Evolutionary conservation across 345 rosid species (phyloP), one percentile per base, ranked within the genome.

Genomic region (Carallia pectinifolia): DNA sequence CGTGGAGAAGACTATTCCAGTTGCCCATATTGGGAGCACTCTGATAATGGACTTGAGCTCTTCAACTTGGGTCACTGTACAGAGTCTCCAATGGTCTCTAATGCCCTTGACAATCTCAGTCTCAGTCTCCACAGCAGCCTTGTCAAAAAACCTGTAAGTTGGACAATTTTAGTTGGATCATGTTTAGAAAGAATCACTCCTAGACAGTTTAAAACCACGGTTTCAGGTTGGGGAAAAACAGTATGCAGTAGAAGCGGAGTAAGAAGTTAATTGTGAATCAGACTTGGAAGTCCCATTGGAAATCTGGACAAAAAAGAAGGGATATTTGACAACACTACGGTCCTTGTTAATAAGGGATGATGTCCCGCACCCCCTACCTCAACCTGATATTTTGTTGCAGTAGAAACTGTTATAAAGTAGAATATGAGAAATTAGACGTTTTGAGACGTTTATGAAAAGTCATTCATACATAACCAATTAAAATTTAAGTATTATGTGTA

Each of bases 21-120:
- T 80, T 72, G 97, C 98, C 97, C 93, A 94, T 52, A 94, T 67
- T 4, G 96, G 98, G 13, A 88, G 90, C 74, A 94, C 53, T 71
- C 93, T 76, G 77, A 94, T 82, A 65, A 94, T 52, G 7, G 97
- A 79, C 72, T 94, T 91, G 13, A 94, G 91, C 76, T 94, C 98
- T 77, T 94, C 98, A 0, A 94, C 90, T 82, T 94, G 96, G 10
- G 98, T 94, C 17, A 92, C 93, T 0, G 97, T 86, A 73, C 97
- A 94, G 34, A 94, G 90, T 56, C 78, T 83, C 98, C 98, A 94
- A 5, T 88, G 85, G 58, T 87, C 75, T 66, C 74, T 48, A 13
- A 71, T 70, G 36, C 80, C 89, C 71, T 90, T 87, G 65, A 68
- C 40, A 8, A 71, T 70, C 38, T 92, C 97, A 1, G 68, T 67